A percentile compares a stretch with the other conserved stretches of the same genome.
Conservation (phyloP, 2,329 filamentous ascomycete genomes). For the Paecilomyces variotii region DNA sequence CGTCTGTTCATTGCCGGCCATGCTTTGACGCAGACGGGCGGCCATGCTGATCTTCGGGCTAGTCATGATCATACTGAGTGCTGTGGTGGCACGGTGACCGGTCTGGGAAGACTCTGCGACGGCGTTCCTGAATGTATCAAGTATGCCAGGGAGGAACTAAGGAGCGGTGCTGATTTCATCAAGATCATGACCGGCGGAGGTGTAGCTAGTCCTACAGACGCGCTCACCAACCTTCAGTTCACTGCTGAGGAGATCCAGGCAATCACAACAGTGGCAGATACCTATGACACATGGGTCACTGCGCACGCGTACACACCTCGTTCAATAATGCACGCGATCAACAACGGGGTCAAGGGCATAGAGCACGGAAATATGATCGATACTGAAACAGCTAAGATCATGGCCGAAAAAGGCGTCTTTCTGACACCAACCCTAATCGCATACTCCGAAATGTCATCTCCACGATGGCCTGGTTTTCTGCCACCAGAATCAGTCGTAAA, state of each 20-base stretch:
- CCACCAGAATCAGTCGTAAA: slow-evolving; percentile 37
- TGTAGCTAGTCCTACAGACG: slow-evolving; percentile 49
- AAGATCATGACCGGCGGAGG: slow-evolving; percentile 56
- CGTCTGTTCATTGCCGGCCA: slow-evolving; percentile 48
- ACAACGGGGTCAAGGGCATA: slow-evolving; percentile 49
- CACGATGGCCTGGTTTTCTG: slow-evolving; percentile 20
- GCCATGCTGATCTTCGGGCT: slow-evolving; percentile 47
- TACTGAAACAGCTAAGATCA: slow-evolving; percentile 38
- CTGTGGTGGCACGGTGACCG: slow-evolving; percentile 37
- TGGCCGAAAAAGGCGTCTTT: slow-evolving; percentile 43
- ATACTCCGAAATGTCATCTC: slow-evolving; percentile 42
- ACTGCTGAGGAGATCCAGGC: slow-evolving; percentile 49
- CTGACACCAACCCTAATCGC: slow-evolving; percentile 49
- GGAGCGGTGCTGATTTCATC: slow-evolving; percentile 52
- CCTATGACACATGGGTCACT: slow-evolving; percentile 47
- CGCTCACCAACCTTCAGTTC: slow-evolving; percentile 49
- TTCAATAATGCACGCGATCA: slow-evolving; percentile 48
- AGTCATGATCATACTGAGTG: slow-evolving; percentile 35
- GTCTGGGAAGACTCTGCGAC: slow-evolving; percentile 41
- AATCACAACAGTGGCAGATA: slow-evolving; percentile 43
- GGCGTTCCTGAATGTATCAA: slow-evolving; percentile 49
- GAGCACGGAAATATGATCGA: slow-evolving; percentile 46
- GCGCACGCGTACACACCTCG: slow-evolving; percentile 51
- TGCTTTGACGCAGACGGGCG: slow-evolving; percentile 51
- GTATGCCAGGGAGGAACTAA: slow-evolving; percentile 46